Evolutionary conservation across 2,329 filamentous ascomycete genomes (phyloP).

Genomic region (Talaromyces pinophilus): DNA sequence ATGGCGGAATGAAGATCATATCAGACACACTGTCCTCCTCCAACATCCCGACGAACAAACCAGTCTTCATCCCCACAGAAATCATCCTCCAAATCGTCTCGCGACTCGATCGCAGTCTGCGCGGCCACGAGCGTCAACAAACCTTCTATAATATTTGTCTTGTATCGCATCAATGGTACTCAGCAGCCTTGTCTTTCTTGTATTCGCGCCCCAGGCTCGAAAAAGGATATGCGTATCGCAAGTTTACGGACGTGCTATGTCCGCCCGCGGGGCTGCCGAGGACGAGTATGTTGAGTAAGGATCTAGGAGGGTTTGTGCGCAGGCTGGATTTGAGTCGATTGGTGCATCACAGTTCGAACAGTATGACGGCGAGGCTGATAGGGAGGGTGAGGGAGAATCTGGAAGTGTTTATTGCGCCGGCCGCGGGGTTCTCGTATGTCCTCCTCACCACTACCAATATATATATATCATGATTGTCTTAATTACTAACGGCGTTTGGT

Average conservation of each 20-base stretch:
- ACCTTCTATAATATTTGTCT: constrained; percentile 56
- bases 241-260: constrained; percentile 58
- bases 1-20: constrained; percentile 22
- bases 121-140: constrained; percentile 42
- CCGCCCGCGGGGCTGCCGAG: constrained; percentile 50
- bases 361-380: constrained; percentile 58
- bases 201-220: constrained; percentile 56
- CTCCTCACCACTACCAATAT: not conserved
- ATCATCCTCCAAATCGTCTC: constrained; percentile 22
- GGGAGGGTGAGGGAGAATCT: constrained; percentile 55
- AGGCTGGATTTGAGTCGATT: constrained; percentile 56
- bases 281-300: constrained; percentile 42
- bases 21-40: constrained; percentile 14
- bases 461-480: not conserved
- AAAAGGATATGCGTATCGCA: constrained; percentile 53
- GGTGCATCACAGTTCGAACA: constrained; percentile 61
- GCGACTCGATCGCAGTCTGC: constrained; percentile 17
- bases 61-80: constrained; percentile 21
- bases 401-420: constrained; percentile 59
- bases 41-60: not conserved
- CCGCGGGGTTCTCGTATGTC: constrained; percentile 57
- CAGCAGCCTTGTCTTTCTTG: constrained; percentile 52
- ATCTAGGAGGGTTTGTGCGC: constrained; percentile 52
- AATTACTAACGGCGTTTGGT: not conserved
- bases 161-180: constrained; percentile 60